phyloP scores from a whole-genome alignment of 768 basidiomycete genomes.

The Podaxis carcinomalis region DNA sequence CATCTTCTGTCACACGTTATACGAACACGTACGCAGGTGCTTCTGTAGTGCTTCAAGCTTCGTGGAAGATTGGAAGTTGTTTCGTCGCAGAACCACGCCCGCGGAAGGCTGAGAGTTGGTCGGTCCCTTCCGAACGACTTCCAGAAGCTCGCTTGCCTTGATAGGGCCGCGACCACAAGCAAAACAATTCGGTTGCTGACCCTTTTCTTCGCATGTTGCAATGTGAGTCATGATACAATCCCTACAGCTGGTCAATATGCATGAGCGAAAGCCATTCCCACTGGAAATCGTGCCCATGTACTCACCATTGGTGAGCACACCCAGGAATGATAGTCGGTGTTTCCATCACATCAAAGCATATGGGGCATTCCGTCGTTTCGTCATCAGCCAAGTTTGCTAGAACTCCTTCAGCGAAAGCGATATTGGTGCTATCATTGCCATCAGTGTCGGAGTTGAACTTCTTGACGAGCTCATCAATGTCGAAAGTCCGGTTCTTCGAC shows the following conservation, averaged over 20 bases:
- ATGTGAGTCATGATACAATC: conserved; percentile 83
- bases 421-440: conserved; percentile 26
- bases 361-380: conserved; percentile 63
- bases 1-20: not conserved
- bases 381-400: conserved; percentile 58
- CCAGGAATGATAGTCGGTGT: conserved; percentile 62
- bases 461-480: conserved; percentile 57
- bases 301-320: conserved; percentile 77
- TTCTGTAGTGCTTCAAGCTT: conserved; percentile 83
- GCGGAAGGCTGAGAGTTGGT: conserved; percentile 31
- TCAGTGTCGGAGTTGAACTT: conserved; percentile 40
- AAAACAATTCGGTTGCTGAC: conserved; percentile 73
- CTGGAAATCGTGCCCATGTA: not conserved
- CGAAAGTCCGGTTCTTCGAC: conserved; percentile 39
- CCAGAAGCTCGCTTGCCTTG: conserved; percentile 60
- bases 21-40: conserved; percentile 53
- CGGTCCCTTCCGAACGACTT: conserved; percentile 44
- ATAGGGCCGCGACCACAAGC: conserved; percentile 72
- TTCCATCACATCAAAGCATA: conserved; percentile 80
- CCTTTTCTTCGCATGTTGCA: conserved; percentile 61
- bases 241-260: conserved; percentile 54
- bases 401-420: conserved; percentile 56
- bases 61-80: conserved; percentile 86
- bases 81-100: conserved; percentile 60
- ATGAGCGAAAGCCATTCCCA: not conserved